Evolutionary conservation across 306 rosid genomes (phyloP).

Genomic region (Casuarina glauca): DNA sequence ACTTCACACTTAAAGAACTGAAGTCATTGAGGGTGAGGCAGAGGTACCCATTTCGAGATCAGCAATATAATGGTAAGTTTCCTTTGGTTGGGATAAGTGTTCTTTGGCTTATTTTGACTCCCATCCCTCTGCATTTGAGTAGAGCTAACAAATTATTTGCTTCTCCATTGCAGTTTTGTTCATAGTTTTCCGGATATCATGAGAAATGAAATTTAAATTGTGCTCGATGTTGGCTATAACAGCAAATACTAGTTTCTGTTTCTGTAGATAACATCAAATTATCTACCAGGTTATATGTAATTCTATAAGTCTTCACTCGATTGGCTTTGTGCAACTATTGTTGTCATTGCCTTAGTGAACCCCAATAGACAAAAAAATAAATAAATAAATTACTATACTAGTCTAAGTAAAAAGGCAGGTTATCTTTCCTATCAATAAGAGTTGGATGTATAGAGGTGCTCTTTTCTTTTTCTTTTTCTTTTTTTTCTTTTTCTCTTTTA

Average conservation of each 20-base stretch:
- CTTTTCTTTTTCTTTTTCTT: not conserved
- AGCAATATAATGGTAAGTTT: constrained; percentile 73
- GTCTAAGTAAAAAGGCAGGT: not conserved
- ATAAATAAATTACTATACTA: not conserved
- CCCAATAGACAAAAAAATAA: not conserved
- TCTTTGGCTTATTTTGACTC: not conserved
- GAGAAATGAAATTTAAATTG: not conserved
- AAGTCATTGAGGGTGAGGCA: constrained; percentile 72
- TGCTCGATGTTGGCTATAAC: not conserved
- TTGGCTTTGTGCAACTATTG: not conserved
- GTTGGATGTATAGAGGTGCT: not conserved
- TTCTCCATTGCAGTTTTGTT: not conserved
- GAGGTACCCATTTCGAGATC: constrained; percentile 74
- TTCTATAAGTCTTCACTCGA: not conserved
- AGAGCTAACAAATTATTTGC: not conserved
- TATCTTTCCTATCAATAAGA: not conserved
- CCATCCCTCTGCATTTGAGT: not conserved
- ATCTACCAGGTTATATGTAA: not conserved
- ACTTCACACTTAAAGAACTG: constrained; percentile 76
- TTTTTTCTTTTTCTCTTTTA: too few relatives aligned
- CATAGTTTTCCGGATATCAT: not conserved
- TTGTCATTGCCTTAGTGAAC: not conserved
- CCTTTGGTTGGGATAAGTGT: not conserved
- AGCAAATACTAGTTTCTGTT: not conserved
- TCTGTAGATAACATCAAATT: not conserved